A percentile compares a stretch with the other conserved stretches of the same genome.
Evolutionary conservation across 345 rosid genomes (phyloP).

Genomic region (Fremontodendron californicum): DNA sequence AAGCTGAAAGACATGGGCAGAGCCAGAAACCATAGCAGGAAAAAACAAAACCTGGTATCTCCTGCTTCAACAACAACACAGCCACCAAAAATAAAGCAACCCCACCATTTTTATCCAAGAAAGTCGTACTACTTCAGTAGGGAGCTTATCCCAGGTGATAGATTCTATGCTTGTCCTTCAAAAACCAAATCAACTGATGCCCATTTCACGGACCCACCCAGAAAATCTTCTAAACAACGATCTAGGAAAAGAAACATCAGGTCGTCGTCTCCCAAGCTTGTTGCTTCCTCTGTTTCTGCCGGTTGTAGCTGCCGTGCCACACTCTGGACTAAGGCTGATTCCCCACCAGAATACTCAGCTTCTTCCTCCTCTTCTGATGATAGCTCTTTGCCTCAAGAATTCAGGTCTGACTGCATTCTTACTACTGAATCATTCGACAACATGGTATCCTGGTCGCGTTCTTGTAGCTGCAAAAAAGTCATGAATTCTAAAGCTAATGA

Average conservation of each 20-base stretch:
- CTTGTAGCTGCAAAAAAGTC: conserved; percentile 27
- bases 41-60: conserved; percentile 21
- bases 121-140: conserved; percentile 64
- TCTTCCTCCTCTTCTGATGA: conserved; percentile 27
- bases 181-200: neutral
- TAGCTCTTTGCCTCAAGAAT: conserved; percentile 40
- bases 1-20: conserved; percentile 62
- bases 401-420: conserved; percentile 61
- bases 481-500: conserved; percentile 22
- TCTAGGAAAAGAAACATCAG: conserved; percentile 12
- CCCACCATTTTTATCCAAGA: conserved; percentile 37
- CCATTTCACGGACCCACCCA: conserved; percentile 32
- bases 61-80: conserved; percentile 15
- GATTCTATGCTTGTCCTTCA: conserved; percentile 21
- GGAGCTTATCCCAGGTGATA: conserved; percentile 27
- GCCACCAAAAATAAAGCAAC: conserved; percentile 27
- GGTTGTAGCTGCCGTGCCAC: conserved; percentile 38
- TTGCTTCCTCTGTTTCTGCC: conserved; percentile 38
- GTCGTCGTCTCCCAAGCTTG: conserved; percentile 22
- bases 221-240: conserved; percentile 35
- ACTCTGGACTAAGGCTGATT: conserved; percentile 23
- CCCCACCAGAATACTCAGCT: conserved; percentile 26
- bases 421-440: conserved; percentile 32
- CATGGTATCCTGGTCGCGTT: conserved; percentile 39
- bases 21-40: conserved; percentile 22